Evolutionary conservation across 2,329 filamentous ascomycete genomes (phyloP), one percentile per base, ranked within the genome.

Genomic region (Colletotrichum lindemuthianum): DNA sequence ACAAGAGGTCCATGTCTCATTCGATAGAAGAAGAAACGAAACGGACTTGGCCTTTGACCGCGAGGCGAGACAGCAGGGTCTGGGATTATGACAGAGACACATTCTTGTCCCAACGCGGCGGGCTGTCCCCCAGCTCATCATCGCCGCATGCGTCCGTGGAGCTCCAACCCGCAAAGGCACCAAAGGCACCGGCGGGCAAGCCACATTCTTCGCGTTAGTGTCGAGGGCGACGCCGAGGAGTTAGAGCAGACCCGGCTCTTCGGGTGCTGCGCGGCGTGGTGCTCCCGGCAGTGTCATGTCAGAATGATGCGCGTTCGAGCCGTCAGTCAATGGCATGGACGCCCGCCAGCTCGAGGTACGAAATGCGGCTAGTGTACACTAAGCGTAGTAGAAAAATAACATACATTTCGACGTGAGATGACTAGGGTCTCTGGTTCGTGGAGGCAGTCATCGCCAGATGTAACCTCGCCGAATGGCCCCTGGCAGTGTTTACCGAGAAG

Each of bases 1-100:
- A 44, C 48, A 59, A 49, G 60, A 63, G 49, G 53, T 10, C n/a
- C n/a, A 12, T 43, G 43, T 49, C 49, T 48, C 49, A 44, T 44
- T 34, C 9, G 13, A 12, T 24, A 6, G 24, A 24, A 24, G 24
- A 24, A 24, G 24, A 24, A 24, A 24, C 24, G 5, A 24, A 24
- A 24, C 1, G 24, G 24, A 24, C 24, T 24, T 5, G 2, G 24
- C 24, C 44, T 61, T 47, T 37, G 44, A 9, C 50, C 13, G 24
- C 24, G 24, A 24, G 24, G 24, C 24, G 24, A 24, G 24, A 24
- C 24, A 24, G 24, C 4, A 24, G 24, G 24, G 24, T 24, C 24
- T 4, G 24, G 5, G 24, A 24, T 24, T 4, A 24, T 24, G 24
- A 24, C 24, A 24, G 24, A 34, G 45, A 36, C 32, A 58, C 4